Conservation (phyloP, 2,329 filamentous ascomycete species). For the Aspergillus fructus region DNA sequence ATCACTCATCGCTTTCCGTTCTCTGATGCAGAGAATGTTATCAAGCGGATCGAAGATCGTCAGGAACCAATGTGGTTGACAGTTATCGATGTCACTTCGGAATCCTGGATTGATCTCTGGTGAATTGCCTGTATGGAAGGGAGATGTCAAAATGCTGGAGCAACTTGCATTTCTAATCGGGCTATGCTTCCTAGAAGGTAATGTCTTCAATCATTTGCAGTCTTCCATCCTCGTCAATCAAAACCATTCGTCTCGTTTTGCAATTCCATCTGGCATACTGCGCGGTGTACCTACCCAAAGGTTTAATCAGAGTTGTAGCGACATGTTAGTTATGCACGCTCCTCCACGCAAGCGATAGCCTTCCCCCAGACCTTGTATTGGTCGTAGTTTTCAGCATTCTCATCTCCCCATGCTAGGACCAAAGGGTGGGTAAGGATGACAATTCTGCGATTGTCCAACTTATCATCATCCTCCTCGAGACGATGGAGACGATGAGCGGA, state of each 20-base stretch:
- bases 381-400: conserved; percentile 23
- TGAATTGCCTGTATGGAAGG: too few relatives aligned
- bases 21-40: not conserved
- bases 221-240: too few relatives aligned
- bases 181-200: too few relatives aligned
- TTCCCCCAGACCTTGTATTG: conserved; percentile 19
- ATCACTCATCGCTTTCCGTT: not conserved
- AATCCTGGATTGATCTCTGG: not conserved
- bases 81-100: not conserved
- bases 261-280: too few relatives aligned
- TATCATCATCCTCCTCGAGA: conserved; percentile 20
- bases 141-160: too few relatives aligned
- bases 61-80: not conserved
- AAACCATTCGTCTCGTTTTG: too few relatives aligned
- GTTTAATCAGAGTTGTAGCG: too few relatives aligned
- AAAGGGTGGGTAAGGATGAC: conserved; percentile 20
- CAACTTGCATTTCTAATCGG: too few relatives aligned
- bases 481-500: conserved; percentile 21
- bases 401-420: conserved; percentile 22
- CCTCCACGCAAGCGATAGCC: too few relatives aligned
- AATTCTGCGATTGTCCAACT: conserved; percentile 16
- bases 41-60: not conserved
- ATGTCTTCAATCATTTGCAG: too few relatives aligned
- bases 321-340: too few relatives aligned
- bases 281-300: too few relatives aligned